Percentiles rank a stretch among this genome's conserved stretches.
Conservation (phyloP, 495 filamentous ascomycete species). For the Podospora anserina region DNA sequence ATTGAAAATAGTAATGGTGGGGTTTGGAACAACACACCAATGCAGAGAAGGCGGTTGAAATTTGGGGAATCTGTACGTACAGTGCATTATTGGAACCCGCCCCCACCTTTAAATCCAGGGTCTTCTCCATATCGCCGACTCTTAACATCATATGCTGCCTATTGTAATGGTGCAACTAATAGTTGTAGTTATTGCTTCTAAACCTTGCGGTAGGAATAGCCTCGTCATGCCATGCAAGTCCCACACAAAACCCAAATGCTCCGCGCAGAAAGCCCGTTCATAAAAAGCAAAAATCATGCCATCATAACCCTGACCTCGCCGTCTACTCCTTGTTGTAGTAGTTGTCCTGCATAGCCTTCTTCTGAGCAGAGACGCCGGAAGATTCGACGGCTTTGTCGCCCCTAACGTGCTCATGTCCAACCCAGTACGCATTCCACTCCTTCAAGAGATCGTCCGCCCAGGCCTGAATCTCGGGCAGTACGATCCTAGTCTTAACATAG, state of each 20-base stretch:
- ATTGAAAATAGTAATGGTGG: background rate
- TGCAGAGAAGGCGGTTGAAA: background rate
- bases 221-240: slow-evolving; percentile 10
- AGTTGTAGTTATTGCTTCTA: background rate
- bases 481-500: slow-evolving; percentile 67
- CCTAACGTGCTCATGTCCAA: slow-evolving; percentile 38
- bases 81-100: background rate
- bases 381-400: slow-evolving; percentile 42
- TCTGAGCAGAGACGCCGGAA: slow-evolving; percentile 38
- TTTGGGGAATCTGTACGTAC: background rate
- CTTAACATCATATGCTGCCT: no score
- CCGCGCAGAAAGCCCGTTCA: background rate
- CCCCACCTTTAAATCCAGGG: background rate
- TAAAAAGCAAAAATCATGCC: background rate
- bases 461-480: slow-evolving; percentile 68
- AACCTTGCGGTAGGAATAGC: slow-evolving; percentile 8
- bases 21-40: slow-evolving; percentile 2
- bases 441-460: slow-evolving; percentile 74
- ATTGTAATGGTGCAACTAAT: background rate
- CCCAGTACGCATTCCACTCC: slow-evolving; percentile 77
- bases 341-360: slow-evolving; percentile 37
- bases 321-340: slow-evolving; percentile 39
- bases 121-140: background rate
- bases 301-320: slow-evolving; percentile 1
- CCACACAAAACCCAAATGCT: slow-evolving; percentile 1